Conservation (phyloP, 306 rosid genomes). For the Fagus sylvatica region DNA sequence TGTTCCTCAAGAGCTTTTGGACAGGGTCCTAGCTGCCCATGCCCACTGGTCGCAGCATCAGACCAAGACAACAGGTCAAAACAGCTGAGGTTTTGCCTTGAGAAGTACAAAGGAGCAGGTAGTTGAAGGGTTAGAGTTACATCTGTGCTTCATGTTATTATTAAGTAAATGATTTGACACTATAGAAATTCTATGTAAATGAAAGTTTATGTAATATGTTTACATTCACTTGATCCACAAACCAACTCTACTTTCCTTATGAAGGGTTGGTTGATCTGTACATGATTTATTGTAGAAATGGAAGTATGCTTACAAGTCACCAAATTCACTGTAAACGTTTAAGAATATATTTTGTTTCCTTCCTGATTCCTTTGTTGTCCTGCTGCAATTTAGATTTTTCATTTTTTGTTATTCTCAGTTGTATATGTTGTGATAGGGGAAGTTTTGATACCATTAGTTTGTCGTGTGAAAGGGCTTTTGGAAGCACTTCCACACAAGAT, state of each 20-base stretch:
- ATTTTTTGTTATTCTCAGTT: neutral
- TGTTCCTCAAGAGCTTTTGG: slow-evolving; percentile 80
- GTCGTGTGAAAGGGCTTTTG: too few relatives aligned
- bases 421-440: neutral
- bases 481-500: too few relatives aligned
- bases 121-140: slow-evolving; percentile 14
- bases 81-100: slow-evolving; percentile 28
- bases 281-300: slow-evolving; percentile 34
- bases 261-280: slow-evolving; percentile 42
- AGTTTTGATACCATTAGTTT: too few relatives aligned
- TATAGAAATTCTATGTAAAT: slow-evolving; percentile 16
- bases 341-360: neutral
- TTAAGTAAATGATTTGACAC: slow-evolving; percentile 29
- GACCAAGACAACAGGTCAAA: slow-evolving; percentile 44
- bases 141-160: neutral
- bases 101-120: slow-evolving; percentile 26
- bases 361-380: neutral
- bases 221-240: slow-evolving; percentile 27
- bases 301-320: slow-evolving; percentile 5
- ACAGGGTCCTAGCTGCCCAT: slow-evolving; percentile 69
- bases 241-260: slow-evolving; percentile 28
- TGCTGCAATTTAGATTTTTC: neutral
- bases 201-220: slow-evolving; percentile 16
- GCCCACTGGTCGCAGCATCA: slow-evolving; percentile 77
- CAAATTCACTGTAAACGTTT: neutral